Conservation (phyloP, 2,329 filamentous ascomycete genomes). For the Neopestalotiopsis rosae region DNA sequence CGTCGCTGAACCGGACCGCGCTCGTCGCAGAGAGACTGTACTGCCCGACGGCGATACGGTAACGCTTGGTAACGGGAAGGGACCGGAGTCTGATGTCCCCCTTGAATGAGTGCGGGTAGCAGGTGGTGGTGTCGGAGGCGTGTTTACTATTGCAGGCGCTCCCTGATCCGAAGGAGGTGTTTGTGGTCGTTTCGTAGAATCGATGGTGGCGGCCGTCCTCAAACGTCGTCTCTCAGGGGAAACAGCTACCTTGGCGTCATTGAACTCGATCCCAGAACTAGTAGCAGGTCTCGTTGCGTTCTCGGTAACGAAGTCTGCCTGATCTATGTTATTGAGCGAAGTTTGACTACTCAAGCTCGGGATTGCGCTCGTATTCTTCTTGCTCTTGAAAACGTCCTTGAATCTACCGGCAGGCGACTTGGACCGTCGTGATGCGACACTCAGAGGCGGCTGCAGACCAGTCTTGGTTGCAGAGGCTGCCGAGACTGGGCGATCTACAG, state of each 20-base stretch:
- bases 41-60: constrained; percentile 68
- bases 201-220: constrained; percentile 28
- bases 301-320: constrained; percentile 24
- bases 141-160: constrained; percentile 66
- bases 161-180: constrained; percentile 54
- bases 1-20: constrained; percentile 46
- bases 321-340: constrained; percentile 22
- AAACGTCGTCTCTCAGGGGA: constrained; percentile 25
- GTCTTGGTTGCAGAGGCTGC: constrained; percentile 41
- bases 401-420: constrained; percentile 75
- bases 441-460: constrained; percentile 47
- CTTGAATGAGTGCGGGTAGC: constrained; percentile 45
- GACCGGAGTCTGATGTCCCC: constrained; percentile 26
- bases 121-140: constrained; percentile 65
- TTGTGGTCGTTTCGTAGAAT: constrained; percentile 41
- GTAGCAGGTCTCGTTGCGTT: constrained; percentile 18
- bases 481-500: constrained; percentile 31
- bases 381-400: constrained; percentile 71
- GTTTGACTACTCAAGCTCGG: constrained; percentile 48
- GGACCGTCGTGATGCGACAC: constrained; percentile 58
- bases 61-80: constrained; percentile 51
- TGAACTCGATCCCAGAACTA: constrained; percentile 19
- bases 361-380: constrained; percentile 52
- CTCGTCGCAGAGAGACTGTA: constrained; percentile 72
- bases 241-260: constrained; percentile 27